phyloP scores from a whole-genome alignment of 139 green algal genomes.

The Nannochloris sp. region DNA sequence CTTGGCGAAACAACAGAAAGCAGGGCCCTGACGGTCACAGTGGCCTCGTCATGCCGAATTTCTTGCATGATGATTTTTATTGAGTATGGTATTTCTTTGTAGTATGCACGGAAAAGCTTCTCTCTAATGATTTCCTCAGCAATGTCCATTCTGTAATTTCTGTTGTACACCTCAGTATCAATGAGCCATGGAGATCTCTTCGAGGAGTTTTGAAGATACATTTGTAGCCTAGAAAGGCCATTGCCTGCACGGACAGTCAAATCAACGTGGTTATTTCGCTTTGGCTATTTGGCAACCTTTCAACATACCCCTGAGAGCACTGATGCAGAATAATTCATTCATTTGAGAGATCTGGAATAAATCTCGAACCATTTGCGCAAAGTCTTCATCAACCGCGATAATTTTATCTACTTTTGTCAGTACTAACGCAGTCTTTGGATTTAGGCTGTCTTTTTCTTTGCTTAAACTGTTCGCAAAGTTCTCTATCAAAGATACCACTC shows the following conservation, averaged over 20 bases:
- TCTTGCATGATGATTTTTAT: background rate
- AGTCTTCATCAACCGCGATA: background rate
- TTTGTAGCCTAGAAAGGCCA: slow-evolving; percentile 16
- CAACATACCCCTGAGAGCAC: slow-evolving; percentile 17
- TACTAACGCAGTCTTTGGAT: slow-evolving; percentile 25
- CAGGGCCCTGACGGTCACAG: background rate
- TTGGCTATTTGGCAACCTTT: slow-evolving; percentile 5
- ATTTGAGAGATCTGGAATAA: slow-evolving; percentile 5
- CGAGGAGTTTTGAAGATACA: too few species aligned
- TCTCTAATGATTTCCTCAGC: slow-evolving; percentile 39
- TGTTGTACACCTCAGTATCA: too few species aligned
- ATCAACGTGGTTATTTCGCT: slow-evolving; percentile 11
- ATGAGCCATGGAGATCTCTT: too few species aligned
- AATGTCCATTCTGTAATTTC: slow-evolving; percentile 15
- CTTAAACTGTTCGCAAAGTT: background rate
- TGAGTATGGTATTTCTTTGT: slow-evolving; percentile 34
- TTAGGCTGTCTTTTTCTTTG: background rate
- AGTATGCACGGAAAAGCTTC: slow-evolving; percentile 37
- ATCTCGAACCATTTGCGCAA: slow-evolving; percentile 12
- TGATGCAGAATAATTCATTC: slow-evolving; percentile 23
- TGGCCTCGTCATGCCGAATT: background rate
- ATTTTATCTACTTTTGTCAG: slow-evolving; percentile 51
- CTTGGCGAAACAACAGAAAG: slow-evolving; percentile 23
- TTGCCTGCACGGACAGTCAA: slow-evolving; percentile 18
- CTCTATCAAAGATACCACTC: slow-evolving; percentile 22